phyloP scores from a whole-genome alignment of 1,284 basidiomycete genomes.

The Phaffia rhodozyma region DNA sequence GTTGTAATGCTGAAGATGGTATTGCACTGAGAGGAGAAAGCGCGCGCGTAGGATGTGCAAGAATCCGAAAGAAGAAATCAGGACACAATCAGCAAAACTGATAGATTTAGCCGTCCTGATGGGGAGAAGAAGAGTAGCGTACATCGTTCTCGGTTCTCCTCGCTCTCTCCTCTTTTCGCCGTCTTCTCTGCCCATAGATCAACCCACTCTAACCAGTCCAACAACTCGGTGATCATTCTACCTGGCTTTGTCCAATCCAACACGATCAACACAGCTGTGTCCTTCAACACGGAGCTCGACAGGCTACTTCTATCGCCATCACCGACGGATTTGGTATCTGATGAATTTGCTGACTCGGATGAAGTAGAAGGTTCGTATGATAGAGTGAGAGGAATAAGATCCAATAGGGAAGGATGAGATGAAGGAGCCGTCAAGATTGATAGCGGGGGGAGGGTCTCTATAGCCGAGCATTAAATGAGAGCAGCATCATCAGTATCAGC shows the following conservation, averaged over 20 bases:
- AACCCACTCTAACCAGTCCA: constrained; percentile 73
- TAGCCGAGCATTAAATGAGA: constrained; percentile 6
- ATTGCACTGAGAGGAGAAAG: constrained; percentile 51
- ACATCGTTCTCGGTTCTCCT: constrained; percentile 75
- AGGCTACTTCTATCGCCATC: too few species aligned
- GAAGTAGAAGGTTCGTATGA: constrained; percentile 39
- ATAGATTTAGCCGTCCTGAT: neutral
- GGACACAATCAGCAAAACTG: neutral
- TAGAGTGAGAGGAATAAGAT: constrained; percentile 71
- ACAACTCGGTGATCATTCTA: constrained; percentile 76
- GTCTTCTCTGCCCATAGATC: constrained; percentile 51
- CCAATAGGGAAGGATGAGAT: constrained; percentile 55
- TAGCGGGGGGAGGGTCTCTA: constrained; percentile 71
- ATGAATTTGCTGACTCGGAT: neutral
- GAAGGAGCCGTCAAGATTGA: constrained; percentile 84
- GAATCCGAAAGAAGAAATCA: neutral
- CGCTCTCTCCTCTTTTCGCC: constrained; percentile 40
- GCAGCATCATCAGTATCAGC: constrained; percentile 18
- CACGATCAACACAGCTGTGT: constrained; percentile 72
- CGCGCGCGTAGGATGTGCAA: neutral
- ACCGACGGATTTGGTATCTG: neutral
- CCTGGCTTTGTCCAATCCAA: constrained; percentile 95
- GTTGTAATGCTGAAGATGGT: constrained; percentile 72
- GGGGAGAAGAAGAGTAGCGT: constrained; percentile 33
- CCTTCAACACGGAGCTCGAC: constrained; percentile 47